A percentile compares a stretch with the other conserved stretches of the same genome.
phyloP scores from a whole-genome alignment of 495 filamentous ascomycete species.

The Saxophila tyrrhenica region DNA sequence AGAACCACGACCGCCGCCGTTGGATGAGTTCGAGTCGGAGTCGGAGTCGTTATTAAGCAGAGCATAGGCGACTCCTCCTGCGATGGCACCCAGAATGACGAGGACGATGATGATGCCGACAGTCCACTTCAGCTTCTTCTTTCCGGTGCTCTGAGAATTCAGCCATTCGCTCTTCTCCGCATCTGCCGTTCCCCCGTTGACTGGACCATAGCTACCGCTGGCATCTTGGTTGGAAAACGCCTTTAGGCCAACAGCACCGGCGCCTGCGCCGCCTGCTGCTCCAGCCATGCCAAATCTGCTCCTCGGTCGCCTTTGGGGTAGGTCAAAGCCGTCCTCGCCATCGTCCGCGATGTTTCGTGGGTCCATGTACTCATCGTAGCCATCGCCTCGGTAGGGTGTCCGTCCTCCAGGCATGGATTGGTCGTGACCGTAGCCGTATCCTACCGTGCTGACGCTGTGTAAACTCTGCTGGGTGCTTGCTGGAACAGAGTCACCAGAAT shows the following conservation, averaged over 20 bases:
- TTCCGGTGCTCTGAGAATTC: slow-evolving; percentile 43
- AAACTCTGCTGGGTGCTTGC: neutral
- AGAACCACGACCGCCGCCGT: slow-evolving; percentile 11
- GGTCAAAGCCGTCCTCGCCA: slow-evolving; percentile 62
- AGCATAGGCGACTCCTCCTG: slow-evolving; percentile 50
- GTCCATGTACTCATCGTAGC: slow-evolving; percentile 48
- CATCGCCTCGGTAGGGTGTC: slow-evolving; percentile 15
- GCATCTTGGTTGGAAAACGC: slow-evolving; percentile 30
- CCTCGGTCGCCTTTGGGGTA: slow-evolving; percentile 26
- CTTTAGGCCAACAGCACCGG: slow-evolving; percentile 22
- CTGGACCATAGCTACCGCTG: slow-evolving; percentile 43
- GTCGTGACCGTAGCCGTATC: slow-evolving; percentile 20
- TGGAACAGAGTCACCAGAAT: neutral
- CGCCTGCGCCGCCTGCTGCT: slow-evolving; percentile 24
- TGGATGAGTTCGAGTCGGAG: neutral
- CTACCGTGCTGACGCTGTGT: neutral
- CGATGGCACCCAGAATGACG: slow-evolving; percentile 63
- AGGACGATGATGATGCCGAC: slow-evolving; percentile 48
- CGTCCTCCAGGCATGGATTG: slow-evolving; percentile 1
- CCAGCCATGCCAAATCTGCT: slow-evolving; percentile 31
- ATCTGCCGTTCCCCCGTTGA: slow-evolving; percentile 33
- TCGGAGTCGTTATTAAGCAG: neutral
- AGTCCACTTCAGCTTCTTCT: slow-evolving; percentile 62
- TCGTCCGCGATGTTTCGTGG: slow-evolving; percentile 75
- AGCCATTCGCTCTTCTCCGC: slow-evolving; percentile 49